A percentile compares a stretch with the other conserved stretches of the same genome.
phyloP scores from a whole-genome alignment of 2,329 filamentous ascomycete genomes.

The Alternaria conjuncta region DNA sequence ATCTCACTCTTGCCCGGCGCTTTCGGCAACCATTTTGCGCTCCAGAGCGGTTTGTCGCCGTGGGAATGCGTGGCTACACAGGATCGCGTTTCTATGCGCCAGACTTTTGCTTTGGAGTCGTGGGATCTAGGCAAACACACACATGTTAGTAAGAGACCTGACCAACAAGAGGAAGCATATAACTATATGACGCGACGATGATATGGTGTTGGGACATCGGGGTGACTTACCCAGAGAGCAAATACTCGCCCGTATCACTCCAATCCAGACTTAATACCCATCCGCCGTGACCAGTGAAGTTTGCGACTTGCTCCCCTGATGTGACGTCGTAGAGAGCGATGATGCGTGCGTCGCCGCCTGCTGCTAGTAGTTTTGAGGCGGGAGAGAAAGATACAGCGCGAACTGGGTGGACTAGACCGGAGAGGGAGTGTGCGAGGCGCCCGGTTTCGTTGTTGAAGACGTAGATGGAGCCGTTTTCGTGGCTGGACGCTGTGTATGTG shows the following conservation, averaged over 20 bases:
- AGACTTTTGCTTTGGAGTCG: constrained; percentile 94
- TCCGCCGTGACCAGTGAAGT: constrained; percentile 76
- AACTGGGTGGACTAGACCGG: constrained; percentile 85
- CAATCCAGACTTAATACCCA: constrained; percentile 94
- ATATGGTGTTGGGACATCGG: no score
- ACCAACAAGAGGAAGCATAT: no score
- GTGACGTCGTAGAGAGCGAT: constrained; percentile 92
- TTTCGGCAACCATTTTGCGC: constrained; percentile 50
- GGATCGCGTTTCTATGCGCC: constrained; percentile 81
- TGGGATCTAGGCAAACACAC: constrained; percentile 62
- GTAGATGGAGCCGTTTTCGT: constrained; percentile 90
- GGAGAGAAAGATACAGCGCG: constrained; percentile 89
- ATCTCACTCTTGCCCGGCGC: constrained; percentile 45
- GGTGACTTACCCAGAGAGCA: constrained; percentile 76
- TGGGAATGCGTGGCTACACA: constrained; percentile 96
- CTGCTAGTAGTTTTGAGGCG: constrained; percentile 80
- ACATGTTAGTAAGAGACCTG: no score
- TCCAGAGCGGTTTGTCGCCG: constrained; percentile 62
- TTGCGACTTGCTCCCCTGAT: constrained; percentile 91
- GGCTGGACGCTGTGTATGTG: constrained; percentile 85
- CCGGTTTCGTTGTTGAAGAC: constrained; percentile 94
- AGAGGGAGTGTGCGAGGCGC: constrained; percentile 82
- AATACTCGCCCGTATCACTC: constrained; percentile 90
- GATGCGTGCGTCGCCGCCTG: constrained; percentile 85
- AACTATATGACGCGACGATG: no score